Evolutionary conservation across 2,329 filamentous ascomycete species (phyloP), one percentile per base, ranked within the genome.

Genomic region (Penicillium brevicompactum): DNA sequence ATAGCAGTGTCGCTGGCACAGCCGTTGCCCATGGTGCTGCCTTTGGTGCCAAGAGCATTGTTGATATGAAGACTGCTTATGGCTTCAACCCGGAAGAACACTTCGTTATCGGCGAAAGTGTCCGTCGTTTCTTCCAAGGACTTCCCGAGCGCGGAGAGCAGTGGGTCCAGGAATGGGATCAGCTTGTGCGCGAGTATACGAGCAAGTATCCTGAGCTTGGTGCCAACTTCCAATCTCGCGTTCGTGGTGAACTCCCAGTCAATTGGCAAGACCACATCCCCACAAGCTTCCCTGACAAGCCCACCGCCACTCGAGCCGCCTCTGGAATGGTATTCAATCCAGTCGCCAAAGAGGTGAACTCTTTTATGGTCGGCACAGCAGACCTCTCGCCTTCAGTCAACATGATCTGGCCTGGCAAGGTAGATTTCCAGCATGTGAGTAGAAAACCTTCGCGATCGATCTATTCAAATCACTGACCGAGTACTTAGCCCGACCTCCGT

Each of bases 1-100:
- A 81, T 5, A 83, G 72, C 38, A 67, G 69, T 18, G 72, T 74
- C 1, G 75, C 74, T 4, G 77, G 77, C 1, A 66, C 62, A 13
- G 82, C 83, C 3, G 78, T 78, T 18, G 81, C 84, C 1, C 85
- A 87, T 57, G 84, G 84, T 21, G 84, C 79, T 10, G 82, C 84
- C 1, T 82, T 84, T 40, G 84, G 82, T 5, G 69, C 74, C 1
- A 76, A 81, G 1, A 81, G 83, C 49, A 80, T 87, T 2, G 78
- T 75, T 0, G 72, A 78, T n/a, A 79, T 84, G 69, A 87, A 87
- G 74, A 74, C 68, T 41, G 67, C 68, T 3, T 76, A 77, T 42
- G 80, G 79, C 4, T 78, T 84, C 61, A 73, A 84, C 56, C 76
- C 81, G 0, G 77, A 81, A 0, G 68, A 78, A 57, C 70, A 74